phyloP scores from a whole-genome alignment of 2,329 filamentous ascomycete species.

The Sarocladium strictum region DNA sequence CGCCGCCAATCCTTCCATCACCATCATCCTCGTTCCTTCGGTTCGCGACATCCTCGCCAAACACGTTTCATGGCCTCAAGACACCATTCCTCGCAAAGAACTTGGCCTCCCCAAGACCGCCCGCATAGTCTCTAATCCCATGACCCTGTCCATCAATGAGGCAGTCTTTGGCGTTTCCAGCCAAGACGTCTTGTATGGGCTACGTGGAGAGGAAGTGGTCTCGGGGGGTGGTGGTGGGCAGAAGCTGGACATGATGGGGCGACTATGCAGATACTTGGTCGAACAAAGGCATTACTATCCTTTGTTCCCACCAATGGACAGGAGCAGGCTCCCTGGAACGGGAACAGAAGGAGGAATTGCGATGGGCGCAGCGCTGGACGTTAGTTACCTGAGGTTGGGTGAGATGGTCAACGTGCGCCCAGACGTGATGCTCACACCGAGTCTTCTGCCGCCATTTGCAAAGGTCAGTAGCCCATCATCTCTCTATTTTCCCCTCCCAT shows the following conservation, averaged over 20 bases:
- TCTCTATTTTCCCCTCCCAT: background rate
- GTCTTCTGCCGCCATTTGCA: slow-evolving; percentile 76
- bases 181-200: slow-evolving; percentile 78
- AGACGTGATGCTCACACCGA: slow-evolving; percentile 79
- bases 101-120: slow-evolving; percentile 73
- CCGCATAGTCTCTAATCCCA: slow-evolving; percentile 81
- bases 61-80: slow-evolving; percentile 78
- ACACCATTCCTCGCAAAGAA: slow-evolving; percentile 59
- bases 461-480: slow-evolving; percentile 54
- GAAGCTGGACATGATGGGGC: slow-evolving; percentile 53
- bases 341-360: slow-evolving; percentile 53
- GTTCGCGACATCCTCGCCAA: slow-evolving; percentile 76
- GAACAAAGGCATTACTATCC: slow-evolving; percentile 91
- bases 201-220: slow-evolving; percentile 64
- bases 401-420: slow-evolving; percentile 85
- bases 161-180: slow-evolving; percentile 73
- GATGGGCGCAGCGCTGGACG: slow-evolving; percentile 74
- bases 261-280: slow-evolving; percentile 72
- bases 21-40: slow-evolving; percentile 77
- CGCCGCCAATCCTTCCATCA: slow-evolving; percentile 65
- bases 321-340: slow-evolving; percentile 60
- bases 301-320: slow-evolving; percentile 72
- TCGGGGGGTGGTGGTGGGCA: slow-evolving; percentile 15
- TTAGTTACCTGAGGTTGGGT: slow-evolving; percentile 78
- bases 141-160: slow-evolving; percentile 85